These are phyloP conservation scores for Coniochaeta sp. DNA, from an alignment of 2,329 filamentous ascomycete genomes.

Conservation along the genomic window DNA sequence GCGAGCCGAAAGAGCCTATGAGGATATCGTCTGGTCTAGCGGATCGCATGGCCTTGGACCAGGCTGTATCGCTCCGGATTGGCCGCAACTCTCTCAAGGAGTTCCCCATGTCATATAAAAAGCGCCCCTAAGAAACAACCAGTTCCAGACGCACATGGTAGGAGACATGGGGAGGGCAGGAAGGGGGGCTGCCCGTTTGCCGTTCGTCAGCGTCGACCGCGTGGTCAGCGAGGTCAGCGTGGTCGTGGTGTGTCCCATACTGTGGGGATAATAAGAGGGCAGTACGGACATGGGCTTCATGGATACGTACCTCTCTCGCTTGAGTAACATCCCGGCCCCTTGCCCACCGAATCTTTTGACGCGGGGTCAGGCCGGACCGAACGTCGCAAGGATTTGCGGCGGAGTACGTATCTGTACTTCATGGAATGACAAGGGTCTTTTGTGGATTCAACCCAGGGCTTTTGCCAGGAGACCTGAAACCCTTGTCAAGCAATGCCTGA, in stretches of 20 bases:
- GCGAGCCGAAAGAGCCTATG: slow-evolving; percentile 1
- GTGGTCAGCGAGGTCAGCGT: too few relatives aligned
- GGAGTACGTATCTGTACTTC: neutral
- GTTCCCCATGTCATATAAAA: slow-evolving; percentile 1
- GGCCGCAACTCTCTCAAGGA: neutral
- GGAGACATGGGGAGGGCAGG: neutral
- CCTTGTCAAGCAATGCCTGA: neutral
- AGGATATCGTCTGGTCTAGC: neutral
- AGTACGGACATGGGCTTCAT: too few relatives aligned
- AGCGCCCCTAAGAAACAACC: neutral
- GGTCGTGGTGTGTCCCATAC: neutral
- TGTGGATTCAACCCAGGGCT: neutral
- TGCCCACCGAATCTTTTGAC: neutral
- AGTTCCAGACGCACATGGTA: neutral
- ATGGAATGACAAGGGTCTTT: neutral
- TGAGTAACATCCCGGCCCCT: neutral
- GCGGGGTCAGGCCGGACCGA: neutral
- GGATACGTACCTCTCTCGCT: neutral
- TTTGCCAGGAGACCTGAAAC: neutral
- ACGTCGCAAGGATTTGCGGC: neutral
- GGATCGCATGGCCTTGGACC: neutral
- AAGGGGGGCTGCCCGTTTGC: neutral
- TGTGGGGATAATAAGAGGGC: neutral
- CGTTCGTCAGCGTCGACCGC: neutral
- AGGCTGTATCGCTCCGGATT: neutral